Evolutionary conservation across 345 rosid species (phyloP).

Genomic region (Camelina sativa): DNA sequence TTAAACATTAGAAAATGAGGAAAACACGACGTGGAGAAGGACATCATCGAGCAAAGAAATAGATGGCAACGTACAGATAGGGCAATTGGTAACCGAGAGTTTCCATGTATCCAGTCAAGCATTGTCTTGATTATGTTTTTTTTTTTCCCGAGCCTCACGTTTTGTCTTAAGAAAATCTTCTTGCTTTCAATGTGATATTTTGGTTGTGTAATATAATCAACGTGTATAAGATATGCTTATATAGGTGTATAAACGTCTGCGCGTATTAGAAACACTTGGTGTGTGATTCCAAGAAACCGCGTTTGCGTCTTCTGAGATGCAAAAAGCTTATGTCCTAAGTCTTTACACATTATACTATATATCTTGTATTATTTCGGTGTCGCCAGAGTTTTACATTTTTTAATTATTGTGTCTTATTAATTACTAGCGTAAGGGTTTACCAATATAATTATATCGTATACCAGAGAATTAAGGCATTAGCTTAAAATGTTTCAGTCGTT

Average conservation of each 20-base stretch:
- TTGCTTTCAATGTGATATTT: slow-evolving; percentile 22
- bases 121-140: slow-evolving; percentile 31
- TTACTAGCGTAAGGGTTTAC: slow-evolving; percentile 1
- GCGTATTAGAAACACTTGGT: slow-evolving; percentile 37
- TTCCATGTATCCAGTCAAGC: slow-evolving; percentile 63
- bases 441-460: neutral
- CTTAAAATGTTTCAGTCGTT: neutral
- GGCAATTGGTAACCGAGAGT: slow-evolving; percentile 52
- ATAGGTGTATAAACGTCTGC: slow-evolving; percentile 32
- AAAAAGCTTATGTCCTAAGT: slow-evolving; percentile 48
- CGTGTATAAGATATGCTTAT: neutral
- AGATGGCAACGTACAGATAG: slow-evolving; percentile 60
- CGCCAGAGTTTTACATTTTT: slow-evolving; percentile 30
- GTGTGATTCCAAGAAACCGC: slow-evolving; percentile 46
- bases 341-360: slow-evolving; percentile 35
- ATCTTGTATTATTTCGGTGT: slow-evolving; percentile 35
- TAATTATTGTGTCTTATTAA: neutral
- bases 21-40: neutral
- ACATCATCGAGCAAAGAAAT: too few species aligned
- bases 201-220: slow-evolving; percentile 30
- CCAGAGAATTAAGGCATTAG: neutral
- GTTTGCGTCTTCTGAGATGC: slow-evolving; percentile 47
- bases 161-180: neutral
- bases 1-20: neutral
- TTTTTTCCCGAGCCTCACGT: slow-evolving; percentile 6